Evolutionary conservation across 2,329 filamentous ascomycete genomes (phyloP).

Genomic region (Macrophomina pseudophaseolina): DNA sequence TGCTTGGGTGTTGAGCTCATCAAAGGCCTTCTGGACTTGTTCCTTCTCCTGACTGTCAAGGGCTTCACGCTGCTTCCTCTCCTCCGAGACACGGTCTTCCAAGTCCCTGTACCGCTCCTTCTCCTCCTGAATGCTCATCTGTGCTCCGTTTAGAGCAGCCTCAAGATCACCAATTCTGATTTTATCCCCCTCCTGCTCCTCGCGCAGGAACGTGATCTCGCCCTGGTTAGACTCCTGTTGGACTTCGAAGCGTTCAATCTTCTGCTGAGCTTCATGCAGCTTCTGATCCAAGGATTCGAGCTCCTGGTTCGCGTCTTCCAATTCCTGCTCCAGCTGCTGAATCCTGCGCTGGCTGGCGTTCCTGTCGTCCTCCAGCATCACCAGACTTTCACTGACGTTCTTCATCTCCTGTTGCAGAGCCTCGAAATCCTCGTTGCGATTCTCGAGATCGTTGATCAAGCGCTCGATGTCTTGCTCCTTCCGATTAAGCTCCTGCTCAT

Average conservation of each 20-base stretch:
- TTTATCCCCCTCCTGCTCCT: slow-evolving; percentile 97
- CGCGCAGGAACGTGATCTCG: slow-evolving; percentile 92
- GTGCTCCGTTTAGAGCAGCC: slow-evolving; percentile 77
- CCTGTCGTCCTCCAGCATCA: slow-evolving; percentile 88
- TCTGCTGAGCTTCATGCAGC: slow-evolving; percentile 82
- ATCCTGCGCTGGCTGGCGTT: slow-evolving; percentile 79
- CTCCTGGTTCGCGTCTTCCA: slow-evolving; percentile 83
- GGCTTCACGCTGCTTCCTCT: slow-evolving; percentile 84
- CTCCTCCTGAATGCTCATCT: slow-evolving; percentile 81
- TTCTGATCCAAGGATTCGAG: slow-evolving; percentile 84
- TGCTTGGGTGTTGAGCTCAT: slow-evolving; percentile 86
- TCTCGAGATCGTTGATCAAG: slow-evolving; percentile 72
- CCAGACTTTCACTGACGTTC: slow-evolving; percentile 82
- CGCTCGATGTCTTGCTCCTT: slow-evolving; percentile 73
- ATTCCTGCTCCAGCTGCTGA: slow-evolving; percentile 79
- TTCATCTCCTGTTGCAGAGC: slow-evolving; percentile 95
- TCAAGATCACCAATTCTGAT: slow-evolving; percentile 96
- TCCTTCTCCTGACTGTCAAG: slow-evolving; percentile 89
- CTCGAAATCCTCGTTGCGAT: slow-evolving; percentile 83
- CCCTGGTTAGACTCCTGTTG: slow-evolving; percentile 91
- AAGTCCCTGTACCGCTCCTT: slow-evolving; percentile 67
- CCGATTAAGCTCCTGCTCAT: slow-evolving; percentile 71
- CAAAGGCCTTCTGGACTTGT: slow-evolving; percentile 90
- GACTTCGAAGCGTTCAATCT: slow-evolving; percentile 84
- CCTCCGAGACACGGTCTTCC: slow-evolving; percentile 72